Evolutionary conservation across 2,329 filamentous ascomycete genomes (phyloP).

Genomic region (Salinomyces thailandicus): DNA sequence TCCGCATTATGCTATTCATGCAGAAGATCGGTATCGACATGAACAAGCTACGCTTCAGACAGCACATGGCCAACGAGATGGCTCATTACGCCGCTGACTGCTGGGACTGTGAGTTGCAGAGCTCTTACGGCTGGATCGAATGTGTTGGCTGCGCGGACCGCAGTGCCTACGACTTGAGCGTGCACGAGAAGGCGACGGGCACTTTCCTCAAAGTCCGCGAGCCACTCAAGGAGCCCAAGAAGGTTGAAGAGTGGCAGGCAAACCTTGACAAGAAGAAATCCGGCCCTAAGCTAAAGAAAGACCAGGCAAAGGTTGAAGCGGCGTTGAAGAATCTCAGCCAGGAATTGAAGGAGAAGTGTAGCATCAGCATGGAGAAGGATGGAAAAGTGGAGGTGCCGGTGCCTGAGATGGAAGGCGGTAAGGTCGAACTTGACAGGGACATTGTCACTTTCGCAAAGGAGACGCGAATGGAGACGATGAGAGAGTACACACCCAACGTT

Average conservation of each 20-base stretch:
- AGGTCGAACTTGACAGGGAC: slow-evolving; percentile 69
- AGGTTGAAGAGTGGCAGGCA: slow-evolving; percentile 77
- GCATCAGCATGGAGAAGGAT: slow-evolving; percentile 59
- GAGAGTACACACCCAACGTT: slow-evolving; percentile 81
- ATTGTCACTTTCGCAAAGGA: slow-evolving; percentile 75
- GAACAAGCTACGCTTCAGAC: slow-evolving; percentile 85
- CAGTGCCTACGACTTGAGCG: slow-evolving; percentile 85
- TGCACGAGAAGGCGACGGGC: slow-evolving; percentile 88
- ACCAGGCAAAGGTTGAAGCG: slow-evolving; percentile 73
- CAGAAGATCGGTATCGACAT: slow-evolving; percentile 77
- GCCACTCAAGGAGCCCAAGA: slow-evolving; percentile 63
- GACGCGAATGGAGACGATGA: slow-evolving; percentile 68
- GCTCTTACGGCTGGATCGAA: slow-evolving; percentile 93
- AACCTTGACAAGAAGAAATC: slow-evolving; percentile 93
- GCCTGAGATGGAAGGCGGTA: slow-evolving; percentile 54
- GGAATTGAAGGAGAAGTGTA: slow-evolving; percentile 68
- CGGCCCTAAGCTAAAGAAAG: slow-evolving; percentile 89
- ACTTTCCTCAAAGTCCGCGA: slow-evolving; percentile 77
- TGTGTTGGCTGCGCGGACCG: slow-evolving; percentile 95
- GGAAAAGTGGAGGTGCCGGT: slow-evolving; percentile 73
- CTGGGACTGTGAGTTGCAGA: slow-evolving; percentile 92
- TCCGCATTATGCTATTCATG: slow-evolving; percentile 84
- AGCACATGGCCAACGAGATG: slow-evolving; percentile 89
- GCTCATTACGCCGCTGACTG: slow-evolving; percentile 94
- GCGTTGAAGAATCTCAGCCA: slow-evolving; percentile 68